Evolutionary conservation across 495 filamentous ascomycete species (phyloP).

Genomic region (Talaromyces trachyspermus): DNA sequence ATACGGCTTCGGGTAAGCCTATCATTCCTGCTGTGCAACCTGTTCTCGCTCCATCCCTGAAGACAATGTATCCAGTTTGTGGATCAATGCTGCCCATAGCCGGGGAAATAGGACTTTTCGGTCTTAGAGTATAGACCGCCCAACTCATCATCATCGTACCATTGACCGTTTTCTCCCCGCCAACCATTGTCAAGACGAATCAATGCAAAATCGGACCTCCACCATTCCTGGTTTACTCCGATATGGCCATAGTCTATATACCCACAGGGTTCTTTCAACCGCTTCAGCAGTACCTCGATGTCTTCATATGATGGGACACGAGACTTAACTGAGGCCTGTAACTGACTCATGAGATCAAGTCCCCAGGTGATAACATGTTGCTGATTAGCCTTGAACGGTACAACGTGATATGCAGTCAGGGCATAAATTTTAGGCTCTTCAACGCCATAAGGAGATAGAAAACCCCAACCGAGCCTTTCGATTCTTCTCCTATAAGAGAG

Average conservation of each 20-base stretch:
- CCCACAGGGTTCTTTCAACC: conserved; percentile 1
- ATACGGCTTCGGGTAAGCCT: conserved; percentile 1
- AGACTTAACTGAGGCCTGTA: not conserved
- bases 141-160: not conserved
- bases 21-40: too few relatives aligned
- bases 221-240: conserved; percentile 1
- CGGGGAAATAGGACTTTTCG: too few relatives aligned
- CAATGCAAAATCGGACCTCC: conserved; percentile 7
- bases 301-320: not conserved
- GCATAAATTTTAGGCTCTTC: conserved; percentile 2
- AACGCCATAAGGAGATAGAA: conserved; percentile 1
- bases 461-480: conserved; percentile 10
- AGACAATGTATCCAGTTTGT: too few relatives aligned
- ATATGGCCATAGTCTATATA: conserved; percentile 2
- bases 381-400: not conserved
- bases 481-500: conserved; percentile 6
- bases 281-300: conserved; percentile 2
- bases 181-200: conserved; percentile 4
- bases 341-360: conserved; percentile 4
- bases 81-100: too few relatives aligned
- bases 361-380: conserved; percentile 4
- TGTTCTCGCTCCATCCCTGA: too few relatives aligned
- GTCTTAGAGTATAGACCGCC: too few relatives aligned
- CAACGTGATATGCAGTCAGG: conserved; percentile 8
- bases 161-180: conserved; percentile 6